These are phyloP conservation scores for Selenicereus undatus DNA, from an alignment of 148 eudicot genomes.

Conservation along the genomic window DNA sequence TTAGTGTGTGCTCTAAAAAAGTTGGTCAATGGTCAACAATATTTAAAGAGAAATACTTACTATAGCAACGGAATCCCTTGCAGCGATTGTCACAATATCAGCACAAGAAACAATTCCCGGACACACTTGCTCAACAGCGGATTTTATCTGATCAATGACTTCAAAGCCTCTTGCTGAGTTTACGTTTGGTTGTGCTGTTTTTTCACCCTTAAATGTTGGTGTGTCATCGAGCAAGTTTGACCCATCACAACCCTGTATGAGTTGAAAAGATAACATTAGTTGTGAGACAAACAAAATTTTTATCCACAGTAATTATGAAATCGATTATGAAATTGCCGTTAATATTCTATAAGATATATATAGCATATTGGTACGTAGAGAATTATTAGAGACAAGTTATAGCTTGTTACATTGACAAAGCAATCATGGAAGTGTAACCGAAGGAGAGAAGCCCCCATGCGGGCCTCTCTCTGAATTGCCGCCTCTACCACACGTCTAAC, in stretches of 20 bases:
- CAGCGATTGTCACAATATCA: slow-evolving; percentile 55
- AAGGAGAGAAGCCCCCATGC: slow-evolving; percentile 21
- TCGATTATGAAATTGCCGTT: neutral
- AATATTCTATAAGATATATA: no score
- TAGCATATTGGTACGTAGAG: neutral
- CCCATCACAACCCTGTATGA: slow-evolving; percentile 59
- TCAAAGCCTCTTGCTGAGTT: slow-evolving; percentile 61
- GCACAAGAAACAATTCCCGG: slow-evolving; percentile 61
- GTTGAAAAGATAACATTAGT: neutral
- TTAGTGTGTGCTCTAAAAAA: no score
- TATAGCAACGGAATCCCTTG: slow-evolving; percentile 48
- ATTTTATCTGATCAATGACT: slow-evolving; percentile 56
- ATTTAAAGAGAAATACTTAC: slow-evolving; percentile 28
- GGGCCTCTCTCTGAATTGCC: slow-evolving; percentile 2
- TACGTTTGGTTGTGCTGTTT: slow-evolving; percentile 45
- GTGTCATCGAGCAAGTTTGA: slow-evolving; percentile 61
- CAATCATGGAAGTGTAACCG: slow-evolving; percentile 12
- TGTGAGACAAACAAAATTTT: neutral
- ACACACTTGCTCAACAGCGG: slow-evolving; percentile 46
- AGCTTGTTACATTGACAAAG: slow-evolving; percentile 7
- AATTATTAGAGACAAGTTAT: neutral
- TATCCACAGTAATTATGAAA: neutral
- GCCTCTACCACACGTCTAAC: neutral
- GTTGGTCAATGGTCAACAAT: neutral
- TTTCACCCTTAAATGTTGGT: slow-evolving; percentile 47